Evolutionary conservation across 257 asterid species (phyloP).

Genomic region (Primulina eburnea): DNA sequence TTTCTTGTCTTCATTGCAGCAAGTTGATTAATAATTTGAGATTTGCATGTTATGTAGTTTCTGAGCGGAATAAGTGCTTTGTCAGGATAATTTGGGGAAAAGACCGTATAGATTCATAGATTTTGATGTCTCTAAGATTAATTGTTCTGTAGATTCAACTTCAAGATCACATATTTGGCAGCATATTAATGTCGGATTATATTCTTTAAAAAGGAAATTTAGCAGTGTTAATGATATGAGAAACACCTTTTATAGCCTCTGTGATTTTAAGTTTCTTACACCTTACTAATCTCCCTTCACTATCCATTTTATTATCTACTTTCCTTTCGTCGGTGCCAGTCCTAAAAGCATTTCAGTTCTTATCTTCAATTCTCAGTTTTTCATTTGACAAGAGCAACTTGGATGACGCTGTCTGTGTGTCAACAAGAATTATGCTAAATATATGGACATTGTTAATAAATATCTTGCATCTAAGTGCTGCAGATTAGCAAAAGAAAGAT

Average conservation of each 20-base stretch:
- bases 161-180: neutral
- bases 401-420: neutral
- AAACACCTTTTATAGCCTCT: slow-evolving; percentile 18
- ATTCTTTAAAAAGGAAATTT: too few relatives aligned
- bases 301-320: neutral
- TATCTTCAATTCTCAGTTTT: neutral
- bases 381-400: neutral
- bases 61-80: slow-evolving; percentile 21
- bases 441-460: neutral
- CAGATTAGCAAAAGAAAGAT: neutral
- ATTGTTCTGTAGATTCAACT: neutral
- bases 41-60: slow-evolving; percentile 10
- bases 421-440: neutral
- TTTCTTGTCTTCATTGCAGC: slow-evolving; percentile 10
- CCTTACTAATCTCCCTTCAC: neutral
- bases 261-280: neutral
- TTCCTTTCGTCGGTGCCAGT: neutral
- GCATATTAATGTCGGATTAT: neutral
- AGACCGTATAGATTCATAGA: slow-evolving; percentile 10
- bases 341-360: neutral
- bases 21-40: slow-evolving; percentile 15
- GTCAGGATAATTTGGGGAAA: slow-evolving; percentile 21
- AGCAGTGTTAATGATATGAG: neutral
- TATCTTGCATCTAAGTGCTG: neutral
- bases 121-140: neutral